A percentile compares a stretch with the other conserved stretches of the same genome.
phyloP scores from a whole-genome alignment of 2,329 filamentous ascomycete species.

The Diaporthe nobilis region DNA sequence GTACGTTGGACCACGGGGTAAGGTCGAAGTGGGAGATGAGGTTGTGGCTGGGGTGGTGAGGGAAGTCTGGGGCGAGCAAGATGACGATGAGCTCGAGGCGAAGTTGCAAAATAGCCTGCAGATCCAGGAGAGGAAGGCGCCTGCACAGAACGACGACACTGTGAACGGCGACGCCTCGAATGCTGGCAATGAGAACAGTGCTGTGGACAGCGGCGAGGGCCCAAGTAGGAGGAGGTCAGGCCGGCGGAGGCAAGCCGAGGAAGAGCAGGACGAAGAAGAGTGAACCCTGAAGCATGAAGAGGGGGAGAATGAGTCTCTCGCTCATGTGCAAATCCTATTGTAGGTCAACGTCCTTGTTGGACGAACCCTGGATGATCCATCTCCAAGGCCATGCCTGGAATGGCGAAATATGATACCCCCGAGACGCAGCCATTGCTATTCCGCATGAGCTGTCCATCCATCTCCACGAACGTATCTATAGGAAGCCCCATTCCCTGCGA shows the following conservation, averaged over 20 bases:
- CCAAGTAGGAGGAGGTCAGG: conserved; percentile 30
- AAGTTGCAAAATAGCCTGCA: conserved; percentile 75
- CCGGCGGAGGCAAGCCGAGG: conserved; percentile 30
- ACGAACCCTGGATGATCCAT: neutral
- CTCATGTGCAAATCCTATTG: conserved; percentile 8
- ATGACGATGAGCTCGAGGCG: conserved; percentile 67
- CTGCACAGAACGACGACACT: conserved; percentile 40
- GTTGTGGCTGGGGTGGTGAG: conserved; percentile 81
- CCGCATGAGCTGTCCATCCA: neutral
- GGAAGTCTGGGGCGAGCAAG: conserved; percentile 66
- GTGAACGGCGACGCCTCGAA: conserved; percentile 42
- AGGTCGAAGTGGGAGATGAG: conserved; percentile 84
- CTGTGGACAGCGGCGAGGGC: conserved; percentile 31
- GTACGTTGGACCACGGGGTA: conserved; percentile 87
- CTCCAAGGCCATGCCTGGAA: conserved; percentile 24
- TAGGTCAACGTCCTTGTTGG: neutral
- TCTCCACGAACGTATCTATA: neutral
- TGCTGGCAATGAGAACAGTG: neutral
- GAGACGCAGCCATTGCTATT: neutral
- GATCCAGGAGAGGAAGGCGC: conserved; percentile 53
- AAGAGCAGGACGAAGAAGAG: conserved; percentile 29
- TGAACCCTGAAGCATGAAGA: neutral
- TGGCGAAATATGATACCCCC: conserved; percentile 38
- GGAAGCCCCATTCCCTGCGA: neutral
- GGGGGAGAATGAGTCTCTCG: conserved; percentile 10